Evolutionary conservation across 2,329 filamentous ascomycete genomes (phyloP), one percentile per base, ranked within the genome.

Genomic region (Phaeoacremonium minimum): DNA sequence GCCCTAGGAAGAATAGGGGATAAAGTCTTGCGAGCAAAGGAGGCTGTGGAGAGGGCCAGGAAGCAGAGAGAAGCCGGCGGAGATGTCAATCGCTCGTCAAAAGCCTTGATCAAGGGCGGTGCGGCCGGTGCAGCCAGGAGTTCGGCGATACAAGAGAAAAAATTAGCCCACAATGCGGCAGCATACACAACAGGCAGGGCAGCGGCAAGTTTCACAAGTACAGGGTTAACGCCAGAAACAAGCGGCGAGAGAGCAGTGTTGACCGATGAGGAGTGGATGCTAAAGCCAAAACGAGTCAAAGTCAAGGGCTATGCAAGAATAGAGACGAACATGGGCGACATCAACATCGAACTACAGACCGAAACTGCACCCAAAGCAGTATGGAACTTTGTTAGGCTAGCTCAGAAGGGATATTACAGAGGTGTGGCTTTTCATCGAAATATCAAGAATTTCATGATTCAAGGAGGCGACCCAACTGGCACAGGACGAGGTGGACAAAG

Each of bases 381-480:
- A 2, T 98, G 91, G 88, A 98, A 98, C 60, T 98, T 98, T 54
- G 78, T 95, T 35, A 82, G 85, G 38, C 69, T 98, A 5, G 80
- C 89, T 2, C 85, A 95, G 54, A 87, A 85, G 47, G 91, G 91
- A 1, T 96, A 95, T 62, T 98, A 97, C 66, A 80, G 79, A 35
- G 78, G 77, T 45, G 83, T 95, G 3, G 61, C 75, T 11, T 98
- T 98, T 56, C 93, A 98, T 61, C 81, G 93, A 44, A 96, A 94
- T 57, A 96, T 98, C 50, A 83, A 83, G 40, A 87, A 86, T 50
- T 98, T 98, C 58, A 98, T 98, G 93, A 87, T 98, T 28, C 93
- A 98, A 59, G 91, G 91, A 30, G 93, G 93, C 26, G 93, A 98
- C 56, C 93, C 93, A 0, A 87, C 88, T 0, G 91, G 91, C 2